phyloP scores from a whole-genome alignment of 2,329 filamentous ascomycete species.

The Tolypocladium cylindrosporum region DNA sequence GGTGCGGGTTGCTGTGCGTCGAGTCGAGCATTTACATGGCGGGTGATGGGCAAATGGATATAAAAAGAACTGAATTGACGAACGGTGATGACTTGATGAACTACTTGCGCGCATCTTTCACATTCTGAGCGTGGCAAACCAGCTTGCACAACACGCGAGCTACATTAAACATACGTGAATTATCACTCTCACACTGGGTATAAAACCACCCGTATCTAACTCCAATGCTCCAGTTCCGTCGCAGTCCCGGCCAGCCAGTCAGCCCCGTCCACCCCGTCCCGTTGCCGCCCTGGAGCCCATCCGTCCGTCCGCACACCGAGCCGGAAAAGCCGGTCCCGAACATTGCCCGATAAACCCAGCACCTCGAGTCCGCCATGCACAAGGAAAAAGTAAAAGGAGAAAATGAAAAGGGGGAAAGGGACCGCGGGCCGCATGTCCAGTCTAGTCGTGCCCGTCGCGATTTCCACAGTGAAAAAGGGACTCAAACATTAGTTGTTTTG shows the following conservation, averaged over 20 bases:
- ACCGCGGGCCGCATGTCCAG: background rate
- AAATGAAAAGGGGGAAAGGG: background rate
- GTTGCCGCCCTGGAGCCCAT: background rate
- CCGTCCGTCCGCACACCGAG: background rate
- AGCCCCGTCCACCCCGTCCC: background rate
- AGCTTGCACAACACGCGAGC: too few relatives aligned
- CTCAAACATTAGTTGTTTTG: background rate
- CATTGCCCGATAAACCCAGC: background rate
- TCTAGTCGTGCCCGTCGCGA: background rate
- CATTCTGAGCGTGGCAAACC: background rate
- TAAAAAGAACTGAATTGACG: background rate
- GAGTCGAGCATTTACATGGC: background rate
- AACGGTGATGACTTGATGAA: background rate
- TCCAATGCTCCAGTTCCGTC: background rate
- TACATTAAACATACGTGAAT: background rate
- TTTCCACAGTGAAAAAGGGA: background rate
- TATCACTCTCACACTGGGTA: background rate
- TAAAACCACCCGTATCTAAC: constrained; percentile 1
- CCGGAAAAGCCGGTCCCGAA: background rate
- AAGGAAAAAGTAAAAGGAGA: background rate
- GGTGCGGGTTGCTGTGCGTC: background rate
- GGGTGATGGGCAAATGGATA: background rate
- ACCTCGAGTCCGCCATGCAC: background rate
- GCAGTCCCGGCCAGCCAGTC: background rate
- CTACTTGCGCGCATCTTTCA: background rate